Conservation (phyloP, 257 asterid species). For the Solanum acaule region DNA sequence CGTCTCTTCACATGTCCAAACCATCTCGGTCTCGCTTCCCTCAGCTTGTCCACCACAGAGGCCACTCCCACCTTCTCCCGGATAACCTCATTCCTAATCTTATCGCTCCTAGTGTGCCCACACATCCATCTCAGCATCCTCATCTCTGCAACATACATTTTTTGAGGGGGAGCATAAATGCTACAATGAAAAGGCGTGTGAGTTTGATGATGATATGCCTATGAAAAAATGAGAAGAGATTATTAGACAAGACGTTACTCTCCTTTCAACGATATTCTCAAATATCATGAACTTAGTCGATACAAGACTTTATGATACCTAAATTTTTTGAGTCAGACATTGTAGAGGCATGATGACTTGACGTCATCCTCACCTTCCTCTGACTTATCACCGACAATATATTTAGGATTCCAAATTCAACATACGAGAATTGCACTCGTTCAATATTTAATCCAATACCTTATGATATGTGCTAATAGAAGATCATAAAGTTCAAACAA, state of each 20-base stretch:
- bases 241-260: neutral
- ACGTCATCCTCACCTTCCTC: neutral
- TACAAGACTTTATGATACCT: neutral
- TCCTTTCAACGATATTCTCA: neutral
- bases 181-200: neutral
- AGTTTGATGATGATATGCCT: neutral
- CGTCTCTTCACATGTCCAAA: no score
- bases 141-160: no score
- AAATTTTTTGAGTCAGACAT: neutral
- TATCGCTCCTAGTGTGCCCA: no score
- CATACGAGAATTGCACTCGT: no score
- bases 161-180: neutral
- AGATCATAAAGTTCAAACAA: neutral
- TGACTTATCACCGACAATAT: no score
- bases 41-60: no score
- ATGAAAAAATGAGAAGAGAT: neutral
- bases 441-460: no score
- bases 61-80: no score
- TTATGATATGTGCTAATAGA: neutral
- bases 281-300: no score
- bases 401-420: neutral
- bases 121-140: no score
- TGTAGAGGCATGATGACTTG: neutral
- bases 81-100: no score
- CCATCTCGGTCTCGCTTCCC: no score